phyloP scores from a whole-genome alignment of 345 rosid species.

The Eucalyptus sp. region DNA sequence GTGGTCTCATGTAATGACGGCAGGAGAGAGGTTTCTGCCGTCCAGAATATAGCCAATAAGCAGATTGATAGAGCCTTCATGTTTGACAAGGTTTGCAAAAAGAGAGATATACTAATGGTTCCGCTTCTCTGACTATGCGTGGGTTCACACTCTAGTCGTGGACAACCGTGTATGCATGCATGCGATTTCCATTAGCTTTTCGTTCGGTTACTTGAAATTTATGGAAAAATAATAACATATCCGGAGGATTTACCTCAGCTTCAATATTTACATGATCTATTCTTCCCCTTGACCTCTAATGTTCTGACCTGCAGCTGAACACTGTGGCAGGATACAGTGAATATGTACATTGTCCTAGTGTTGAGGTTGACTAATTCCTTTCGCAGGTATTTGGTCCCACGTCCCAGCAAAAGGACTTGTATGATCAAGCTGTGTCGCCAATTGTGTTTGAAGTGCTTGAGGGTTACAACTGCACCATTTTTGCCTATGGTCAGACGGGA shows the following conservation, averaged over 20 bases:
- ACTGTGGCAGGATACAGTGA: not conserved
- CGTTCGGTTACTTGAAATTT: not conserved
- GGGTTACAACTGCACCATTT: constrained; percentile 97
- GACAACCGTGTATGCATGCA: not conserved
- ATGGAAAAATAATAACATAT: too few species aligned
- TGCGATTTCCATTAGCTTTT: not conserved
- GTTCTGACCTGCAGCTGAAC: not conserved
- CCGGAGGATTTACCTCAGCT: not conserved
- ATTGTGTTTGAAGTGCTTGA: constrained; percentile 95
- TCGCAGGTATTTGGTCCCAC: constrained; percentile 86
- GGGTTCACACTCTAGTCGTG: not conserved
- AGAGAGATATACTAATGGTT: not conserved
- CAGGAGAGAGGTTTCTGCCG: constrained; percentile 80
- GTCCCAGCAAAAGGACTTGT: constrained; percentile 82
- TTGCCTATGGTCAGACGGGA: constrained; percentile 99
- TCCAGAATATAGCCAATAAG: constrained; percentile 88
- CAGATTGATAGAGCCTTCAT: constrained; percentile 93
- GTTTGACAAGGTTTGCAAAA: constrained; percentile 66
- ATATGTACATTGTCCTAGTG: not conserved
- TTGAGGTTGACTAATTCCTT: not conserved
- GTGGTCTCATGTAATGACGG: constrained; percentile 82
- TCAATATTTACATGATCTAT: not conserved
- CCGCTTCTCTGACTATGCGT: not conserved
- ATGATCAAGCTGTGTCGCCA: constrained; percentile 76
- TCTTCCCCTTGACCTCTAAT: not conserved